Conservation (phyloP, 345 rosid genomes). For the Geranium rotundifolium region DNA sequence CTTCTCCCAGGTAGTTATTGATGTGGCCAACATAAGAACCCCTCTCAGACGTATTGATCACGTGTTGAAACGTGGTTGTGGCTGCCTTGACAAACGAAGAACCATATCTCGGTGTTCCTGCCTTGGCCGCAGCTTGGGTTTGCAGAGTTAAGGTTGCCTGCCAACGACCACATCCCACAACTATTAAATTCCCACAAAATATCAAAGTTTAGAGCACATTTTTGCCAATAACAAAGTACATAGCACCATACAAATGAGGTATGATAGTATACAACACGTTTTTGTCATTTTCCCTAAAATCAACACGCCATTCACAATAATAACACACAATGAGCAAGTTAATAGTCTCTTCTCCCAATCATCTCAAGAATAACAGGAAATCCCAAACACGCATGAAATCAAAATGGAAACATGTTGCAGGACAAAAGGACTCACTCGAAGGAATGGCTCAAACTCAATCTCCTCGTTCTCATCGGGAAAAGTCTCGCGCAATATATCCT, state of each 20-base stretch:
- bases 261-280: too few species aligned
- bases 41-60: constrained; percentile 80
- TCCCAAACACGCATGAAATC: background rate
- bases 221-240: too few species aligned
- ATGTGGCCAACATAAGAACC: constrained; percentile 84
- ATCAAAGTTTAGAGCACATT: too few species aligned
- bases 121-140: constrained; percentile 42
- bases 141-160: constrained; percentile 76
- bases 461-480: constrained; percentile 35
- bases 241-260: too few species aligned
- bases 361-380: too few species aligned
- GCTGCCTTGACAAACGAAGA: constrained; percentile 75
- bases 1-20: constrained; percentile 69
- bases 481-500: constrained; percentile 43
- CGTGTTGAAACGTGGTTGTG: constrained; percentile 84
- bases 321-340: background rate
- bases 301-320: too few species aligned
- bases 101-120: constrained; percentile 47
- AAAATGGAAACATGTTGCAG: background rate
- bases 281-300: too few species aligned
- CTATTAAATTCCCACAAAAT: background rate
- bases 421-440: constrained; percentile 43
- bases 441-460: constrained; percentile 78
- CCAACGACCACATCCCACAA: background rate
- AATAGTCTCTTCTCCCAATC: too few species aligned